Conservation (phyloP, 495 filamentous ascomycete genomes). For the Cladorrhinum samala region DNA sequence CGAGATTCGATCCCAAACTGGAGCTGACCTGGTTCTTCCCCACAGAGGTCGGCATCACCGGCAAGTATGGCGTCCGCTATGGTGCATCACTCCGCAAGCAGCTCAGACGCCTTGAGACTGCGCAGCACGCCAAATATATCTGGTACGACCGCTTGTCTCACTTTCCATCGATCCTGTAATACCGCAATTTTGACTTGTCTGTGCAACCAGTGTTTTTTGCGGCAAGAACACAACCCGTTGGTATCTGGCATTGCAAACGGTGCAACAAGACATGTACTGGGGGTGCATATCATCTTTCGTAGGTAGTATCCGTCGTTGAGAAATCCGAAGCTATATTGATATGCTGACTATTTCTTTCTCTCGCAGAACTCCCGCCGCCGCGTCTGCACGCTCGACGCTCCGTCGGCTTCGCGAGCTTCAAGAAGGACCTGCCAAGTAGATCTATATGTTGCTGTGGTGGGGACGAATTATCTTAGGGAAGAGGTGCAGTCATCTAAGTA, state of each 20-base stretch:
- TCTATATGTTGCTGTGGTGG: too few species aligned
- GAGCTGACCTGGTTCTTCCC: neutral
- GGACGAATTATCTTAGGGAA: too few species aligned
- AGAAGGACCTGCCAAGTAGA: too few species aligned
- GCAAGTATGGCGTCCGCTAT: slow-evolving; percentile 52
- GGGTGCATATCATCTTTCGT: slow-evolving; percentile 88
- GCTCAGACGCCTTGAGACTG: slow-evolving; percentile 95
- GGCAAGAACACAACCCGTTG: slow-evolving; percentile 82
- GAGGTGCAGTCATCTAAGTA: too few species aligned
- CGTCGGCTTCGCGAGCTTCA: too few species aligned
- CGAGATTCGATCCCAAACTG: neutral
- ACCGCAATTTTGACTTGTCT: neutral
- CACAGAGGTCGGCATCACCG: slow-evolving; percentile 18
- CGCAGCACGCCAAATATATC: slow-evolving; percentile 80
- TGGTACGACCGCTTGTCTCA: slow-evolving; percentile 30
- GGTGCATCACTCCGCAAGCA: slow-evolving; percentile 97
- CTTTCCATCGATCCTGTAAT: neutral
- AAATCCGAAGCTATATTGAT: slow-evolving; percentile 9
- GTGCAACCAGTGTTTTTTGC: slow-evolving; percentile 55
- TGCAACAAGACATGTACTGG: slow-evolving; percentile 86
- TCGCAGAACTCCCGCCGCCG: too few species aligned
- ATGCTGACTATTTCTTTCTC: too few species aligned
- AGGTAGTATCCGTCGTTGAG: slow-evolving; percentile 40
- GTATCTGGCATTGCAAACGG: slow-evolving; percentile 85
- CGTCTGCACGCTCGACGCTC: too few species aligned